phyloP scores from a whole-genome alignment of 306 rosid genomes.

The Medicago arabica region DNA sequence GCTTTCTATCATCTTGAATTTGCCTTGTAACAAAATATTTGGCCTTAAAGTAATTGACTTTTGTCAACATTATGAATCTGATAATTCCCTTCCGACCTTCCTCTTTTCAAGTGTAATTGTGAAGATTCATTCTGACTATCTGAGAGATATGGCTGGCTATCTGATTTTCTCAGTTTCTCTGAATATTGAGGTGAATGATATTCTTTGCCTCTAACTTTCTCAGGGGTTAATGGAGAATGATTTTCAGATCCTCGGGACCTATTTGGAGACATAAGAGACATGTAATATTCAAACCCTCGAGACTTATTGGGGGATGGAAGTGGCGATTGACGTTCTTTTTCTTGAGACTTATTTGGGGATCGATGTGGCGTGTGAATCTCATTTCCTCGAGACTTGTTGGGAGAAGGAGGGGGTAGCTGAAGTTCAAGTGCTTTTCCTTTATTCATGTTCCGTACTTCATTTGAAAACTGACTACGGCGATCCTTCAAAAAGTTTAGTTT shows the following conservation, averaged over 20 bases:
- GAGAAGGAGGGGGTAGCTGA: conserved; percentile 39
- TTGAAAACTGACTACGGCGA: conserved; percentile 54
- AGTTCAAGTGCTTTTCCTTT: conserved; percentile 46
- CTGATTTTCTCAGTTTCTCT: conserved; percentile 53
- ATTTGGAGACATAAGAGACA: conserved; percentile 35
- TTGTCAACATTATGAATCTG: conserved; percentile 44
- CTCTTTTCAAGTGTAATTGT: conserved; percentile 52
- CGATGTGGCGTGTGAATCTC: too few relatives aligned
- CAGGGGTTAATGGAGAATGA: conserved; percentile 23
- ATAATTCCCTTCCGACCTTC: conserved; percentile 55
- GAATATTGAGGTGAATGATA: conserved; percentile 40
- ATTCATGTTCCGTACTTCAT: conserved; percentile 12
- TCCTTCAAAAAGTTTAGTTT: conserved; percentile 76
- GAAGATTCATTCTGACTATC: conserved; percentile 51
- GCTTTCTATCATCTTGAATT: conserved; percentile 50
- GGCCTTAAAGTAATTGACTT: conserved; percentile 42
- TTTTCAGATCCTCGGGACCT: conserved; percentile 37
- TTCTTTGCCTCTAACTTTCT: conserved; percentile 40
- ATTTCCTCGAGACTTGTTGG: conserved; percentile 41
- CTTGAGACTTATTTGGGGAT: conserved; percentile 41
- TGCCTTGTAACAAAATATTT: conserved; percentile 34
- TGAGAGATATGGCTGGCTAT: conserved; percentile 44
- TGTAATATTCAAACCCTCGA: conserved; percentile 43
- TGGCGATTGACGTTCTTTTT: conserved; percentile 27
- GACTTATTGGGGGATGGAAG: conserved; percentile 38